phyloP scores from a whole-genome alignment of 2,329 filamentous ascomycete genomes.

The Cadophora luteo-olivacea region DNA sequence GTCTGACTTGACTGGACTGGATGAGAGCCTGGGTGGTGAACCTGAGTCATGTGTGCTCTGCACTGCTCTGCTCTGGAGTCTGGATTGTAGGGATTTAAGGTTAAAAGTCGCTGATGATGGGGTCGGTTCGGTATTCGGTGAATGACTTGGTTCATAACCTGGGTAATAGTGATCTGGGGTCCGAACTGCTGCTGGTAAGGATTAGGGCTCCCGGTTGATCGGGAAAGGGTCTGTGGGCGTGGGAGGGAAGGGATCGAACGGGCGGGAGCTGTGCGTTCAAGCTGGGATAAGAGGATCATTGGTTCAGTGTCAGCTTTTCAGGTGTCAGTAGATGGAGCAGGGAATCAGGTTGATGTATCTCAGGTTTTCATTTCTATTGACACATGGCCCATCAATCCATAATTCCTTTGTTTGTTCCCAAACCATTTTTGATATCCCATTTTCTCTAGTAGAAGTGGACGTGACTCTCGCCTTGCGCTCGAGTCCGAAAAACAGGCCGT shows the following conservation, averaged over 20 bases:
- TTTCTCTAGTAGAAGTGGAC: background rate
- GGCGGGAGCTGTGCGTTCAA: background rate
- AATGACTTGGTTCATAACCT: no score
- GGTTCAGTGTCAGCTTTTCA: no score
- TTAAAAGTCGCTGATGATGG: no score
- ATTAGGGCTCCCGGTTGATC: background rate
- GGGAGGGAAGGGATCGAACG: background rate
- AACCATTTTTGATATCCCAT: conserved; percentile 9
- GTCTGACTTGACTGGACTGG: background rate
- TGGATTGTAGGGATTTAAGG: no score
- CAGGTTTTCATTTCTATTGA: conserved; percentile 1
- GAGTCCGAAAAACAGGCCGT: conserved; percentile 4
- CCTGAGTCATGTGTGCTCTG: no score
- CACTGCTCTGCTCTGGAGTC: no score
- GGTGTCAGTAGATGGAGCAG: background rate
- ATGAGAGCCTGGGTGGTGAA: no score
- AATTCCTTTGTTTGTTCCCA: background rate
- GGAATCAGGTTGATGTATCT: background rate
- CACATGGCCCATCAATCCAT: background rate
- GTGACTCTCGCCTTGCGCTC: background rate
- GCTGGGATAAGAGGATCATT: background rate
- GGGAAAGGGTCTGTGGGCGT: background rate
- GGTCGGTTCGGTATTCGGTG: no score
- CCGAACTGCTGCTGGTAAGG: no score
- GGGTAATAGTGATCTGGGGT: no score